phyloP scores from a whole-genome alignment of 352 stramenopile genomes.

The Phytophthora multivora region DNA sequence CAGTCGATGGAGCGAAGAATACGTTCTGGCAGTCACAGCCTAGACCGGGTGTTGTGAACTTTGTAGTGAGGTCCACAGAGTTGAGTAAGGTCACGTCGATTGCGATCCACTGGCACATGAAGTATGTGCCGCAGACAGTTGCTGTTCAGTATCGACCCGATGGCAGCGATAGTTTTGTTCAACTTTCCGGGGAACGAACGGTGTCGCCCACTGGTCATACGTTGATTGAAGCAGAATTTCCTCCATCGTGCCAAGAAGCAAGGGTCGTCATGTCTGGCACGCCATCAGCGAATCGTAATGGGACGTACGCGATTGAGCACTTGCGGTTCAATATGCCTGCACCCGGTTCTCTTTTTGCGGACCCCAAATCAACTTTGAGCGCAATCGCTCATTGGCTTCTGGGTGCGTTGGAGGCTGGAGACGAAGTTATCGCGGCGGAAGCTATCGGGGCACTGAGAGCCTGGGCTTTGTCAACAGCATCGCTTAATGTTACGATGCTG shows the following conservation, averaged over 20 bases:
- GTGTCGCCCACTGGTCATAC: slow-evolving; percentile 28
- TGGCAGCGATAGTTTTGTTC: slow-evolving; percentile 44
- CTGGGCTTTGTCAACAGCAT: slow-evolving; percentile 83
- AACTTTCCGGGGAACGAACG: slow-evolving; percentile 39
- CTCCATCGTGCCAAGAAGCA: slow-evolving; percentile 45
- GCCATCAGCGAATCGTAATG: slow-evolving; percentile 65
- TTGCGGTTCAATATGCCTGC: slow-evolving; percentile 66
- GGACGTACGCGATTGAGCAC: slow-evolving; percentile 71
- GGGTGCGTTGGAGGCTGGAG: slow-evolving; percentile 42
- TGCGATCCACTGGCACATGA: slow-evolving; percentile 72
- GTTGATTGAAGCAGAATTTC: slow-evolving; percentile 50
- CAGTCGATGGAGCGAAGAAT: slow-evolving; percentile 54
- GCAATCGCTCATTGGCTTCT: slow-evolving; percentile 74
- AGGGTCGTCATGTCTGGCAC: slow-evolving; percentile 73
- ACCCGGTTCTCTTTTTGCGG: slow-evolving; percentile 59
- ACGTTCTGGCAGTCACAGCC: slow-evolving; percentile 84
- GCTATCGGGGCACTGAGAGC: slow-evolving; percentile 63
- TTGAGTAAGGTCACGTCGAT: slow-evolving; percentile 64
- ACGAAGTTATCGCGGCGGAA: slow-evolving; percentile 67
- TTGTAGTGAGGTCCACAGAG: slow-evolving; percentile 46
- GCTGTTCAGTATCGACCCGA: slow-evolving; percentile 56
- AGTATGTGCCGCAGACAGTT: slow-evolving; percentile 60
- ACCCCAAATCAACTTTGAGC: slow-evolving; percentile 58
- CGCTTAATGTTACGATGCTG: slow-evolving; percentile 68
- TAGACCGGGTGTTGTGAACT: slow-evolving; percentile 53